Evolutionary conservation across 192 early-diverging fungal genomes (phyloP).

Genomic region (Powellomyces hirtus): DNA sequence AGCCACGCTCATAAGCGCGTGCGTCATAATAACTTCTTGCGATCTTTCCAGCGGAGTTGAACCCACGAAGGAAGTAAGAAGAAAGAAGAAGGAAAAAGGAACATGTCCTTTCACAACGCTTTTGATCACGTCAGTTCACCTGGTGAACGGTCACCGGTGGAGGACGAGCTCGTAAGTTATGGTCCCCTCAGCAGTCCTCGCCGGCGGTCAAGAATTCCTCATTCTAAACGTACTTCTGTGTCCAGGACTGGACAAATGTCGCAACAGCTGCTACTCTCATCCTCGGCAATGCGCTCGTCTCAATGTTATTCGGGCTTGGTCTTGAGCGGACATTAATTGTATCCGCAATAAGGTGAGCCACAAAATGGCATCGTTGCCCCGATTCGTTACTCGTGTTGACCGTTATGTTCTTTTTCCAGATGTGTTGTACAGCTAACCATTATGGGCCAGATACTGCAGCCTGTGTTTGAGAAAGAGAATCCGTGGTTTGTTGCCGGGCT

Average conservation of each 20-base stretch:
- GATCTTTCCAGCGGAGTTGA: too few species aligned
- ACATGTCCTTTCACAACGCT: too few species aligned
- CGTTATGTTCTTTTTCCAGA: neutral
- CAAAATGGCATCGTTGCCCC: neutral
- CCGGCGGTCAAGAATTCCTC: too few species aligned
- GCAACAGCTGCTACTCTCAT: slow-evolving; percentile 59
- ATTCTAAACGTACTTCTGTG: too few species aligned
- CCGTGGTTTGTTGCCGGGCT: slow-evolving; percentile 9
- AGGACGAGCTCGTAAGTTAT: too few species aligned
- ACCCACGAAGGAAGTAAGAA: too few species aligned
- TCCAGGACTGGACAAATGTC: slow-evolving; percentile 40
- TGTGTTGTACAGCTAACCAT: slow-evolving; percentile 70
- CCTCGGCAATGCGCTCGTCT: slow-evolving; percentile 56
- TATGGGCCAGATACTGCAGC: slow-evolving; percentile 51
- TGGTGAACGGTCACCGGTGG: too few species aligned
- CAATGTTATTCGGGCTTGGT: slow-evolving; percentile 62
- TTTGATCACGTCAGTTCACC: too few species aligned
- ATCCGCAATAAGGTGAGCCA: slow-evolving; percentile 42
- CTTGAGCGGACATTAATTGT: slow-evolving; percentile 67
- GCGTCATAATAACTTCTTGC: too few species aligned
- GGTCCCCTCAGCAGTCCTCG: too few species aligned
- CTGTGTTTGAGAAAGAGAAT: slow-evolving; percentile 24
- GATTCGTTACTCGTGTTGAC: neutral
- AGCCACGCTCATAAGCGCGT: too few species aligned
- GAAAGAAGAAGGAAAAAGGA: too few species aligned